phyloP scores from a whole-genome alignment of 139 green algal genomes.

The Coelastrella sp. region DNA sequence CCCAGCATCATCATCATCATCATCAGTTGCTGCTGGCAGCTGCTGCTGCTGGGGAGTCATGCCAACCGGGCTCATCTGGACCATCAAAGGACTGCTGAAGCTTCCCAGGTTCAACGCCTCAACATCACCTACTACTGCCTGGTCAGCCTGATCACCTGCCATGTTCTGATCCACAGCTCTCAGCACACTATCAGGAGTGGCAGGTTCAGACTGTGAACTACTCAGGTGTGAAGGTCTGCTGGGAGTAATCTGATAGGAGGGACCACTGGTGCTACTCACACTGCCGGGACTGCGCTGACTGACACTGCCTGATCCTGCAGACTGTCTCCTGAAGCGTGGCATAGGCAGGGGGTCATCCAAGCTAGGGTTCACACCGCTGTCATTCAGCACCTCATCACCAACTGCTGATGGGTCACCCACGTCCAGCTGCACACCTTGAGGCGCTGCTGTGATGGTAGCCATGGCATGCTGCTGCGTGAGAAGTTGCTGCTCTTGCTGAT shows the following conservation, averaged over 20 bases:
- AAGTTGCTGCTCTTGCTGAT: not conserved
- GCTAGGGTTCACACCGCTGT: not conserved
- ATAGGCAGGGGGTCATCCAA: not conserved
- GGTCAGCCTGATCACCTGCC: too few relatives aligned
- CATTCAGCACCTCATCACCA: not conserved
- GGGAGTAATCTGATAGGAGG: too few relatives aligned
- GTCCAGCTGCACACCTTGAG: not conserved
- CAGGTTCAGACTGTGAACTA: too few relatives aligned
- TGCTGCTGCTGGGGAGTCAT: not conserved
- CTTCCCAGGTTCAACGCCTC: too few relatives aligned
- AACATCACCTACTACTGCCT: too few relatives aligned
- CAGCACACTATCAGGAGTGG: not conserved
- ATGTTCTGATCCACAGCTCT: too few relatives aligned
- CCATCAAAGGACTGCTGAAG: not conserved
- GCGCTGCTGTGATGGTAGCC: not conserved
- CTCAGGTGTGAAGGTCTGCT: too few relatives aligned
- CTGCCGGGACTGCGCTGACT: not conserved
- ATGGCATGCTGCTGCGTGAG: not conserved
- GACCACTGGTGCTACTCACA: not conserved
- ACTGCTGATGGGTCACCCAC: not conserved
- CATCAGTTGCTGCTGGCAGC: conserved; percentile 15
- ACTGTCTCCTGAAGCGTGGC: not conserved
- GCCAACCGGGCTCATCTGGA: not conserved
- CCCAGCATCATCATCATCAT: too few relatives aligned
- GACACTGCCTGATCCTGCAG: not conserved